Evolutionary conservation across 495 filamentous ascomycete genomes (phyloP), one percentile per base, ranked within the genome.

Genomic region (Physcia stellaris): DNA sequence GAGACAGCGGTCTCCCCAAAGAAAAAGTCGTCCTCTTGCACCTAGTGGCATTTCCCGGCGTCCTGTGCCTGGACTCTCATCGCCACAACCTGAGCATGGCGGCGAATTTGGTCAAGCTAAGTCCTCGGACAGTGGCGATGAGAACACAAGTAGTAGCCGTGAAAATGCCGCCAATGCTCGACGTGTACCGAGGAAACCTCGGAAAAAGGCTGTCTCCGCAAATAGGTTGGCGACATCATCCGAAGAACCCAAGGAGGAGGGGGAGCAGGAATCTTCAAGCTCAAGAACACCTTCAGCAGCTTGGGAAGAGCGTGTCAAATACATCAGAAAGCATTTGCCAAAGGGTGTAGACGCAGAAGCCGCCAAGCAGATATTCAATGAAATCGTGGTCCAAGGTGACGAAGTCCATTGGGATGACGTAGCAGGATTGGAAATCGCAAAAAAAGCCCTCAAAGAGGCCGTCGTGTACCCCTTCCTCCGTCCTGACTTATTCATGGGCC

Each of bases 381-480:
- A 99, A 44, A 93, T 99, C 37, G 86, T 99, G 7, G 77, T 95
- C 6, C 74, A 87, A 38, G 90, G 92, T 6, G 90, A 99, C 48
- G 80, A 90, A 49, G 90, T 99, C 0, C 83, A 83, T 51, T 99
- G 92, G 92, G 73, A 77, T 27, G 90, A 99, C 49, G 79, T 99
- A 27, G 86, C 92, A 0, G 90, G 90, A 2, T 63, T 99, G 10
- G 86, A 94, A 21, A 67, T 77, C 26, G 92, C 90, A 32, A 99
- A 99, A 51, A 80, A 73, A 36, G 86, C 90, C 0, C 63, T 99
- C 30, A 94, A 94, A 56, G 90, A 99, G 60, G 83, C 86, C 2
- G 90, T 96, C 6, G 87, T 99, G 21, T 99, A 99, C 51, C 90
- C 90, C 11, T 96, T 99, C 60, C 70, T 96, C 4, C 81, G 90